Evolutionary conservation across 202 grass and related monocot species (phyloP), one percentile per base, ranked within the genome.

Genomic region (Panicum hallii): DNA sequence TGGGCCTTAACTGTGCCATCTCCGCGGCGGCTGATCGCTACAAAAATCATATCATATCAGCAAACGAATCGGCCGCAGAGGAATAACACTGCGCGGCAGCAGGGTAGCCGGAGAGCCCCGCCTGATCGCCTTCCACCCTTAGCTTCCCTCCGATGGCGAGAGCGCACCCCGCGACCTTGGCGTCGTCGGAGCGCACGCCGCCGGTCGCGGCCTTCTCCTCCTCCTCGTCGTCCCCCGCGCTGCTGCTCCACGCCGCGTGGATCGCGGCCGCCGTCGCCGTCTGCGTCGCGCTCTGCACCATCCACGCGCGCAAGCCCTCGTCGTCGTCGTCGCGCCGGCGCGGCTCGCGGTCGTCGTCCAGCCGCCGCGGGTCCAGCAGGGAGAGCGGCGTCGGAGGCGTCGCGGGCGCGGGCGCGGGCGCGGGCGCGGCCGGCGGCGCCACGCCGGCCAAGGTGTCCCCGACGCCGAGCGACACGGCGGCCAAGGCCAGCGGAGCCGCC

Each of bases 231-330:
- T 38, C 47, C 1, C 19, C 63, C 30, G 14, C 40, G 9, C 40
- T 83, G 9, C 40, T 83, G 70, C n/a, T 87, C 78, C 66, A 87
- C 23, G 81, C 82, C 23, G 74, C 71, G 20, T 90, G 86, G 68
- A 22, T 87, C 68, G 17, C 72, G 41, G 84, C 81, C 20, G 16
- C n/a, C 77, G 45, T 82, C 52, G 91, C 41, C 78, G 63, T 93
- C 85, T 78, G 63, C 85, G 46, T 93, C 78, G 61, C 88, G 0
- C 73, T 93, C 68, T 93, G 88, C 85, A 78, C 78, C 43, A 74
- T 84, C 46, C 84, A 92, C 82, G 66, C 63, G 41, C 85, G 85
- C 46, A 88, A 70, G 82, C 43, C 67, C 11, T 62, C 74, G 3
- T 30, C 8, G 7, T 30, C 14, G 4, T 57, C 36, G 7, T 10